Conservation (phyloP, 148 eudicot genomes). For the Rhododendron simsii region DNA sequence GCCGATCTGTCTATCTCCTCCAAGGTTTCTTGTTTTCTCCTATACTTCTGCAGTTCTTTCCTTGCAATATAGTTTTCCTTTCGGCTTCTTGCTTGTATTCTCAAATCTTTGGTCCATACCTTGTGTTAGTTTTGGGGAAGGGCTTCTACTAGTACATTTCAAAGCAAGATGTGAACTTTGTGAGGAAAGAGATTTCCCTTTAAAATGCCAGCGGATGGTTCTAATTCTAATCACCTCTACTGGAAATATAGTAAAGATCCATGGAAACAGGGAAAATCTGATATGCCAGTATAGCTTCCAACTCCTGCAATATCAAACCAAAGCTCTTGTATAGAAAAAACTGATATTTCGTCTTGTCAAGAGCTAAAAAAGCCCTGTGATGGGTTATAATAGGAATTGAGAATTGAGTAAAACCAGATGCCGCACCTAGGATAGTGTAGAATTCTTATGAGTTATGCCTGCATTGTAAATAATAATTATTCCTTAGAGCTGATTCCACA, state of each 20-base stretch:
- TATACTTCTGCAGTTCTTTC: background rate
- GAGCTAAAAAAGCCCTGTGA: background rate
- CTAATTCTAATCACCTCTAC: background rate
- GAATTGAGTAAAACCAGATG: background rate
- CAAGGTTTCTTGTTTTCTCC: conserved; percentile 41
- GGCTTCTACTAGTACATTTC: background rate
- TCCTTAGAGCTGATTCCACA: background rate
- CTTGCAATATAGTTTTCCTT: background rate
- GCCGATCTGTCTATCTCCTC: conserved; percentile 53
- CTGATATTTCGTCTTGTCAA: background rate
- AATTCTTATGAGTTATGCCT: background rate
- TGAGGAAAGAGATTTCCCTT: background rate
- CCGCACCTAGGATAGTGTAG: background rate
- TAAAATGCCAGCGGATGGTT: background rate
- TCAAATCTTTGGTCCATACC: background rate
- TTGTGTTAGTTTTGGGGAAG: background rate
- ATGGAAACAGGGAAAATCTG: background rate
- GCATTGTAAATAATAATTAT: background rate
- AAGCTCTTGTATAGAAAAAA: background rate
- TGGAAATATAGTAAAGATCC: background rate
- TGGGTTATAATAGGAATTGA: background rate
- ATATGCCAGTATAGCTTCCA: background rate
- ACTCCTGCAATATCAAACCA: background rate
- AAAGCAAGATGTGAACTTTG: background rate
- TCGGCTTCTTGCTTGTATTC: background rate